Evolutionary conservation across 305 asterid species (phyloP), one percentile per base, ranked within the genome.

Genomic region (Ilex paraguariensis): DNA sequence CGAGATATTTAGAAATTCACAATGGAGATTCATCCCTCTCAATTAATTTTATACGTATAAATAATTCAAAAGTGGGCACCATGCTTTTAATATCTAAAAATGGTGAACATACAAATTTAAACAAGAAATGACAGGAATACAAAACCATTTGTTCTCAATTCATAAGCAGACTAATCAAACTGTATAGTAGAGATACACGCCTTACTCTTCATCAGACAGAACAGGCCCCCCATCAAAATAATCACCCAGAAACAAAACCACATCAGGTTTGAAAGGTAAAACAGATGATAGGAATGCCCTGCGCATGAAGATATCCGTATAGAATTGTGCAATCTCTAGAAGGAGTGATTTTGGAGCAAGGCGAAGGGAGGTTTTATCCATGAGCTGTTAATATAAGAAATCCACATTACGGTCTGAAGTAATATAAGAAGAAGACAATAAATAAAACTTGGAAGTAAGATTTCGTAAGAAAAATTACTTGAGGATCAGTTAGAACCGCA

Each of bases 291-390:
- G 69, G 73, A 90, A 81, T 4, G 90, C 95, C 81, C 97, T 83
- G 66, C 99, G 96, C 96, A 93, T 93, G 82, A 74, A 90, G 67
- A 93, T 59, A 79, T 93, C 96, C 6, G 99, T 73, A 67, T 90
- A 90, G 85, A 93, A 93, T 74, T 90, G 91, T 61, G 78, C 95
- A 57, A 78, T 76, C 82, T 90, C 97, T 65, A 93, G 81, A 59
- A 79, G 79, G 61, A 88, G 73, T 70, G 98, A 90, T 56, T 80
- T 83, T 21, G 95, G 95, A 66, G 96, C 70, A 72, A 90, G 95
- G 62, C 7, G 75, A 75, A 73, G 95, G 48, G 97, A 87, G 57
- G 97, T 93, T 74, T 76, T 83, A 74, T 93, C 99, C 96, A 93
- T 90, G 55, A 93, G 92, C 99, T 93, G 79, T 66, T 48, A 71